Base-by-base conservation (phyloP, 176 grass and related monocot genomes). In the Carex myosuroides region DNA sequence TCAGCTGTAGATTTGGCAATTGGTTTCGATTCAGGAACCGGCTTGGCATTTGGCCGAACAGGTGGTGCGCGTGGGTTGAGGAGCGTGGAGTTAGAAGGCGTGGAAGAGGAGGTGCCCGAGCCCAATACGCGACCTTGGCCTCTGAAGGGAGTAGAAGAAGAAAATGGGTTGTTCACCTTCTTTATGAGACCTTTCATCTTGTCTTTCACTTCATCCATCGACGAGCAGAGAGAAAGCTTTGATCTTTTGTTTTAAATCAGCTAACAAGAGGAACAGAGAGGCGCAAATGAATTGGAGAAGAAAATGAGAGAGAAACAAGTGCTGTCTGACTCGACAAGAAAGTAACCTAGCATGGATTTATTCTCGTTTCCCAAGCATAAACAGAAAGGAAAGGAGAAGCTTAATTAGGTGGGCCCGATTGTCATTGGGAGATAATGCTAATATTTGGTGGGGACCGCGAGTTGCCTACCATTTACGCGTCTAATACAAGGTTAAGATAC, bases 141-240 rank as follows among this genome's bases (percentile, higher is more conserved):
- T 89, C 87, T 91, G 88, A 93, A 93, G 7, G 91, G 52, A 13
- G 91, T 87, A 0, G 89, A 35, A n/a, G 88, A 68, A 22, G 94
- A 91, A 42, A 92, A 91, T 41, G 89, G 86, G 67, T 90, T 93
- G 80, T 93, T 98, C 68, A 95, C 88, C 91, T 93, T 98, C 82
- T 90, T 98, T 88, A 98, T 92, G 82, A 98, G 81, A 12, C 76
- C 93, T 88, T 95, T 98, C 91, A 98, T 89, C 89, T 93, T 94
- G 55, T 90, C 95, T 85, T 94, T 95, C 85, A 95, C 86, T 56
- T 85, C 90, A 44, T 86, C 85, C 80, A 90, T 87, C 56, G 53
- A 13, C 48, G 17, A 84, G 30, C 52, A 53, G 62, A 13, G 52
- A 41, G 3, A 0, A 48, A 64, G 62, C 3, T 83, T 20, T 46